Evolutionary conservation across 805 yeast species (phyloP), one percentile per base, ranked within the genome.

Genomic region (Wickerhamiella lipophila): DNA sequence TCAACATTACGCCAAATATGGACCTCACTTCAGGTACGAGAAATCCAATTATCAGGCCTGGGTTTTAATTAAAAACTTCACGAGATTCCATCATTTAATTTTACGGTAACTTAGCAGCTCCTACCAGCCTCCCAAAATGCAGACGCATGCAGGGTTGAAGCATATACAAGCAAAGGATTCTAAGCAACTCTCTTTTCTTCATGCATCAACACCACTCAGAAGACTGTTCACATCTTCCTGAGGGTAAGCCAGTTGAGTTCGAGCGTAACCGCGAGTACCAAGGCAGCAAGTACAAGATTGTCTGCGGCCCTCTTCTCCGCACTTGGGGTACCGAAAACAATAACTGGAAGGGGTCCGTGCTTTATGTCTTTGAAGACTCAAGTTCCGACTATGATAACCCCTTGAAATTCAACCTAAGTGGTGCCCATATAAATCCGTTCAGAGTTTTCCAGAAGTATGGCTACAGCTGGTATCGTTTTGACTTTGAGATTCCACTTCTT

Each of bases 221-320:
- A 13, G 40, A 44, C 11, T 29, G 15, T 18, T 23, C 22, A 3
- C 49, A 48, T 13, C 25, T 36, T 21, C 53, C 53, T 6, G 49
- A 36, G 32, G 45, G 47, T 13, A 35, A 47, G 34, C 42, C 49
- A 16, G 39, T 51, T 8, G 49, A 32, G n/a, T 34, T 48, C 12
- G 44, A 47, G 30, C 55, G 53, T 21, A 53, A 44, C 15, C 53
- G 55, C 25, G 36, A 52, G 12, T 46, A 38, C n/a, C 41, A 22
- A 12, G 36, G 42, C 7, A 18, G 36, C 19, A 19, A 48, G 46
- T 52, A 56, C 38, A 57, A 54, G 47, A 55, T 58, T 29, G 53
- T 57, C 6, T 56, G 58, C 60, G 97, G 97, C 1, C 97, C 97
- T 0, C 68, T 80, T 26, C 64, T 88, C 44, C 70, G 92, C 50